Base-by-base conservation (phyloP, 495 filamentous ascomycete species). In the Podospora pseudocomata region DNA sequence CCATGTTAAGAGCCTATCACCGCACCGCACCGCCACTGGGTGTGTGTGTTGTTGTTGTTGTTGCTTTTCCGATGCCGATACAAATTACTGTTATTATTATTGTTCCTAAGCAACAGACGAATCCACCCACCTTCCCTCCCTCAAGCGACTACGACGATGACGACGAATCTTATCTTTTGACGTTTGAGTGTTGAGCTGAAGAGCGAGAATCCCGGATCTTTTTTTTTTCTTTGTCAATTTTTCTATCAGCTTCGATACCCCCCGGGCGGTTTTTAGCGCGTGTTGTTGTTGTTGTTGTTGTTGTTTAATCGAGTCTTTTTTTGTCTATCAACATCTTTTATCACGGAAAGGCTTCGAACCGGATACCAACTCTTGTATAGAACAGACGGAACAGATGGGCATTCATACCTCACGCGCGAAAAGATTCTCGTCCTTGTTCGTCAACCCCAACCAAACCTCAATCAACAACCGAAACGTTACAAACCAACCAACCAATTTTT, bases 201-300 rank as follows among this genome's bases (percentile, higher is more conserved):
- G 39, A 65, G 34, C 59, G 20, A 26, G 59, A 66, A 64, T 34
- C 56, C 23, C 26, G n/a, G 61, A 54, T 60, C 39, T 30, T 64
- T 60, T 69, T 64, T 60, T 71, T 71, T 73, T 23, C 23, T 23
- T 73, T 75, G 75, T 20, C n/a, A 58, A 5, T n/a, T 26, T 58
- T 26, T 58, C 23, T 80, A 77, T 76, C 39, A 49, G 77, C 80
- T 84, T 83, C 80, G 81, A 84, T 84, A 83, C 81, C 82, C 67
- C 82, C 77, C 70, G 75, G 74, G 67, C 30, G 44, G 54, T 72
- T 49, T 49, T 63, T 71, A 64, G 59, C 59, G 59, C 27, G 28
- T 61, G 57, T 54, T 56, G 57, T 54, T 56, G 30, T 32, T 32
- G 30, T 32, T 32, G 30, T 32, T 32, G 30, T 32, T 32, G 30